Evolutionary conservation across 805 yeast species (phyloP), one percentile per base, ranked within the genome.

Genomic region (Saccharomycopsis oosterbeekiorum): DNA sequence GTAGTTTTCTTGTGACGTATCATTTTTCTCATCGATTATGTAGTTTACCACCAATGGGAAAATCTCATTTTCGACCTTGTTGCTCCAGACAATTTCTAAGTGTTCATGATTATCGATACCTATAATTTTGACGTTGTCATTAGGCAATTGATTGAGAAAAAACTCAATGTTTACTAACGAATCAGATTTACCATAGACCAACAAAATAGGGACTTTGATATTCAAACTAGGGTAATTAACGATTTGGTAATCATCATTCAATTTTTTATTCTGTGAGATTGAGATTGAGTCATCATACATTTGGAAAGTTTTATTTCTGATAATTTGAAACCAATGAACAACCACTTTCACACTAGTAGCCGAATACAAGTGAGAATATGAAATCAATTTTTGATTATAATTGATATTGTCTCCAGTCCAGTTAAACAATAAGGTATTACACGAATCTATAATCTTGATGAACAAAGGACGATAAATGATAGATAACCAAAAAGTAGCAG

Each of bases 271-370:
- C 29, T 24, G 53, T 1, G 50, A 40, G 21, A 41, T 26, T 8
- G 59, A 43, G 11, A 17, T 21, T 15, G 53, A 60, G 36, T 60
- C 93, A 96, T 86, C 94, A 73, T 84, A 93, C 96, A 94, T 87
- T 71, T 92, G 97, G 71, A 93, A 92, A 56, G 81, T 79, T 55
- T 82, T 82, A 6, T 87, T 78, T 59, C 86, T 78, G 64, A 93
- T 88, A 59, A 93, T 92, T 73, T 90, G 97, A 68, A 90, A 89
- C 97, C 97, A 90, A 73, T 90, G 97, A n/a, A 91, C 97, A 55
- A 90, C 91, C 10, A 88, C 82, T 72, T 92, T 93, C 29, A 92
- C 98, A 1, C 92, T 84, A 0, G 98, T 90, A 24, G 96, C 87
- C 1, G 97, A 88, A 74, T 92, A 93, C 60, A 93, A 76, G 71